A percentile compares a stretch with the other conserved stretches of the same genome.
phyloP scores from a whole-genome alignment of 805 yeast genomes.

The Komagataella ulmi region DNA sequence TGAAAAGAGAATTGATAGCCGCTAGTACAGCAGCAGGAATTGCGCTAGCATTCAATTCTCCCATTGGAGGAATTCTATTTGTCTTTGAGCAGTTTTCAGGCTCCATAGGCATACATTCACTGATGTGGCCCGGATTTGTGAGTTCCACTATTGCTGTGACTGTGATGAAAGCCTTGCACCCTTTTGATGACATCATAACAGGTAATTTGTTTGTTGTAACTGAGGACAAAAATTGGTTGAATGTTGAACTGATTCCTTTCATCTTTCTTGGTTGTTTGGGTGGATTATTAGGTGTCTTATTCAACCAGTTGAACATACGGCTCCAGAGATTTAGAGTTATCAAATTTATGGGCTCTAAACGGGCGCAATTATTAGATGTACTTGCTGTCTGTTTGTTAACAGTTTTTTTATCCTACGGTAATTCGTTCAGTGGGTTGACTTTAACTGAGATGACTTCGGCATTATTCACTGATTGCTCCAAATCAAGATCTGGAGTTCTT shows the following conservation, averaged over 20 bases:
- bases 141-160: constrained; percentile 65
- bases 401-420: constrained; percentile 40
- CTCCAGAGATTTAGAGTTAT: constrained; percentile 23
- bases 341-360: constrained; percentile 12
- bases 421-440: constrained; percentile 38
- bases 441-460: constrained; percentile 42
- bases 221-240: constrained; percentile 60
- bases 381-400: constrained; percentile 34
- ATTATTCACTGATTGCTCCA: constrained; percentile 55
- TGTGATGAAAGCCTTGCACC: constrained; percentile 36
- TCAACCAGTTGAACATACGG: constrained; percentile 31
- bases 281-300: constrained; percentile 48
- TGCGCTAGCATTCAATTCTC: constrained; percentile 75
- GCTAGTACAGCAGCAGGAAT: constrained; percentile 81
- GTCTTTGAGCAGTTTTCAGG: constrained; percentile 57
- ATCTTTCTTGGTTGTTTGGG: constrained; percentile 58
- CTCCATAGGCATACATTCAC: constrained; percentile 45
- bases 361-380: constrained; percentile 31
- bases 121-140: constrained; percentile 78
- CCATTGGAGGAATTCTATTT: constrained; percentile 79
- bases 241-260: constrained; percentile 61
- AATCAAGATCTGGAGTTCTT: not conserved
- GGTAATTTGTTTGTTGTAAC: constrained; percentile 43
- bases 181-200: constrained; percentile 28
- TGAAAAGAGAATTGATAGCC: constrained; percentile 48